Evolutionary conservation across 1,284 basidiomycete species (phyloP).

Genomic region (Xanthoconium separans): DNA sequence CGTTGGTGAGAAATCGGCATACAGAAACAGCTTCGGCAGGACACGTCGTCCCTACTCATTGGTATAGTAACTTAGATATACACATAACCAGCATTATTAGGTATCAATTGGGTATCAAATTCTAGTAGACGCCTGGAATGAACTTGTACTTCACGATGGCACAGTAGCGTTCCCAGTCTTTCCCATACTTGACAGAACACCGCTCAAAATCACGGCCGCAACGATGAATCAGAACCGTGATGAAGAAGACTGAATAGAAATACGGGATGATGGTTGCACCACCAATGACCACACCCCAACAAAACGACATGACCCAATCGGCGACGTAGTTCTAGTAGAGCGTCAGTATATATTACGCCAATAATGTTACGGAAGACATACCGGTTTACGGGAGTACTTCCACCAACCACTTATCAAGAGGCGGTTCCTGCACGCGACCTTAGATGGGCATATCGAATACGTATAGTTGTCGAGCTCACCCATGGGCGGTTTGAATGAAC

Average conservation of each 20-base stretch:
- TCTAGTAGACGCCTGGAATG: slow-evolving; percentile 71
- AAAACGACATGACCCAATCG: slow-evolving; percentile 86
- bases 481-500: slow-evolving; percentile 93
- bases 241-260: slow-evolving; percentile 94
- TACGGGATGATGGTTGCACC: slow-evolving; percentile 87
- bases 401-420: slow-evolving; percentile 88
- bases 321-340: slow-evolving; percentile 72
- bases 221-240: slow-evolving; percentile 85
- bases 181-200: slow-evolving; percentile 91
- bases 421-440: slow-evolving; percentile 57
- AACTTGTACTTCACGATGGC: slow-evolving; percentile 86
- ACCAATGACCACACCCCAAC: slow-evolving; percentile 90
- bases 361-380: slow-evolving; percentile 35
- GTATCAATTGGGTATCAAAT: slow-evolving; percentile 18
- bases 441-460: slow-evolving; percentile 1
- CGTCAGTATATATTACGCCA: slow-evolving; percentile 2
- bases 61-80: slow-evolving; percentile 1
- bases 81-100: slow-evolving; percentile 1
- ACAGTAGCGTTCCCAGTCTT: slow-evolving; percentile 93
- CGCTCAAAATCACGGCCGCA: slow-evolving; percentile 91
- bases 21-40: slow-evolving; percentile 11
- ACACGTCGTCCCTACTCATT: slow-evolving; percentile 9
- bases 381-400: slow-evolving; percentile 87
- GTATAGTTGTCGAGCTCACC: slow-evolving; percentile 42
- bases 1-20: slow-evolving; percentile 28